These are phyloP conservation scores for Trichomonascus vanleenenianus DNA, from an alignment of 805 yeast genomes.

Conservation along the genomic window DNA sequence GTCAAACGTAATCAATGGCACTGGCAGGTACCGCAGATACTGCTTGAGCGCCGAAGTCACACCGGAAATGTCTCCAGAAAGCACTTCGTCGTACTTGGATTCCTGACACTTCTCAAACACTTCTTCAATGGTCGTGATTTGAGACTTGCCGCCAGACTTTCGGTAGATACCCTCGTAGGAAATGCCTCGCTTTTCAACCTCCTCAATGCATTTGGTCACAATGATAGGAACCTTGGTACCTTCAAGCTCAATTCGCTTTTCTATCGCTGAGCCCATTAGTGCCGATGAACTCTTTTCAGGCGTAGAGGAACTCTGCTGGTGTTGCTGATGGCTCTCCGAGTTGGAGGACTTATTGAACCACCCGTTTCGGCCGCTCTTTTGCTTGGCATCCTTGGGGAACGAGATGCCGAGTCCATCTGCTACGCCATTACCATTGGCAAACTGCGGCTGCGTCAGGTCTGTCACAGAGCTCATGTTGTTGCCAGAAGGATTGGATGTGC, in stretches of 20 bases:
- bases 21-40: conserved; percentile 75
- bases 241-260: conserved; percentile 56
- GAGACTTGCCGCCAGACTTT: conserved; percentile 75
- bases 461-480: conserved; percentile 1
- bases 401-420: conserved; percentile 16
- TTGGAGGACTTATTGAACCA: conserved; percentile 12
- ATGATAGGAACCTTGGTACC: conserved; percentile 59
- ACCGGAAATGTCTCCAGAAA: conserved; percentile 71
- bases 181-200: conserved; percentile 72
- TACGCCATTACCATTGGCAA: neutral
- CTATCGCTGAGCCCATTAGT: conserved; percentile 48
- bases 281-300: neutral
- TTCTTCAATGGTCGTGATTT: conserved; percentile 42
- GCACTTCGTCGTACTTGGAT: conserved; percentile 28
- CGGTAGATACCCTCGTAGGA: conserved; percentile 83
- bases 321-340: neutral
- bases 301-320: neutral
- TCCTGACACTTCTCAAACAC: conserved; percentile 30
- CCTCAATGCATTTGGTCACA: conserved; percentile 60
- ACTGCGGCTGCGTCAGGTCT: conserved; percentile 2
- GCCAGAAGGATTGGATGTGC: neutral
- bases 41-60: conserved; percentile 81
- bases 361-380: conserved; percentile 9
- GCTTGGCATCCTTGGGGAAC: conserved; percentile 11
- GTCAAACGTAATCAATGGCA: conserved; percentile 70